Percentiles rank a stretch among this genome's conserved stretches.
phyloP scores from a whole-genome alignment of 805 yeast genomes.

The Spathaspora passalidarum region DNA sequence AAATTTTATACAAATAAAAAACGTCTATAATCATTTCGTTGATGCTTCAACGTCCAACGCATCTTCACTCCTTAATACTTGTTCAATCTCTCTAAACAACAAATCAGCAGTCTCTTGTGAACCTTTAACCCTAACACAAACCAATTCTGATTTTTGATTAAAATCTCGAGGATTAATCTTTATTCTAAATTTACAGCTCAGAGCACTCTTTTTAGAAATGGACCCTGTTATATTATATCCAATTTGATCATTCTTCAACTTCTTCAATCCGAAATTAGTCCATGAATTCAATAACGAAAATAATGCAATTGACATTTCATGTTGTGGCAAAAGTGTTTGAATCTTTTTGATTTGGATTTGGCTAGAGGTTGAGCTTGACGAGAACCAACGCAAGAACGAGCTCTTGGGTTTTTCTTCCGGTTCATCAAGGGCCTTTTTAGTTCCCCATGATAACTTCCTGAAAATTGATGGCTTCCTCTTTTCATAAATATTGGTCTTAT shows the following conservation, averaged over 20 bases:
- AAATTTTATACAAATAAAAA: background rate
- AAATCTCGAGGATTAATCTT: slow-evolving; percentile 41
- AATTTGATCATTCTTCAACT: slow-evolving; percentile 45
- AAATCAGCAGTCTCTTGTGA: slow-evolving; percentile 60
- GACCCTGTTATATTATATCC: slow-evolving; percentile 54
- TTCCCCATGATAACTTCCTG: slow-evolving; percentile 51
- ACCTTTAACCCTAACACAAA: slow-evolving; percentile 63
- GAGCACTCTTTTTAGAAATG: slow-evolving; percentile 57
- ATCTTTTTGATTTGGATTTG: slow-evolving; percentile 32
- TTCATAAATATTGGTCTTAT: slow-evolving; percentile 25
- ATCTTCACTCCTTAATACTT: slow-evolving; percentile 62
- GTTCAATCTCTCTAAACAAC: slow-evolving; percentile 59
- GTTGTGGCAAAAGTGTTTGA: slow-evolving; percentile 41
- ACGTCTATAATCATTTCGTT: slow-evolving; percentile 2
- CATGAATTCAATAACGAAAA: slow-evolving; percentile 61
- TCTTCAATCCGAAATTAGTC: slow-evolving; percentile 67
- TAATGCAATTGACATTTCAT: slow-evolving; percentile 63
- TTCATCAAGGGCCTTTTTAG: slow-evolving; percentile 38
- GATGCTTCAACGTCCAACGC: slow-evolving; percentile 43
- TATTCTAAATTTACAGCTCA: slow-evolving; percentile 63
- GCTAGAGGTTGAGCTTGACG: slow-evolving; percentile 22
- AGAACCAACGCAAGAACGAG: slow-evolving; percentile 43
- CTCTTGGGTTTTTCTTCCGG: slow-evolving; percentile 24
- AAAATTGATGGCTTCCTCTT: slow-evolving; percentile 40
- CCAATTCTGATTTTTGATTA: slow-evolving; percentile 49